These are phyloP conservation scores for Emydomyces testavorans DNA, from an alignment of 2,329 filamentous ascomycete species.

Conservation along the genomic window DNA sequence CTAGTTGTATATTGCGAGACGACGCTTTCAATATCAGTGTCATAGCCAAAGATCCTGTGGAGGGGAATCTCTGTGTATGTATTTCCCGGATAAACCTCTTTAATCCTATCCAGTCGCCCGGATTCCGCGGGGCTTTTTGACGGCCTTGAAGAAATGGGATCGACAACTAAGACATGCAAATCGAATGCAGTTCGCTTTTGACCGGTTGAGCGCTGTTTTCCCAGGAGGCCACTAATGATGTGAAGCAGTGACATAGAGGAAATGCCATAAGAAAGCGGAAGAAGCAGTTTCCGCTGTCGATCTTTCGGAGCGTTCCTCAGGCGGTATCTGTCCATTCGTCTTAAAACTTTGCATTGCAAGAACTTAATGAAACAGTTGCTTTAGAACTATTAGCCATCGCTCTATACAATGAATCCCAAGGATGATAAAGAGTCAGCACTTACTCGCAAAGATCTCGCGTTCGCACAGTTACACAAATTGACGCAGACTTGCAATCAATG, in stretches of 20 bases:
- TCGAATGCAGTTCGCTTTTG: slow-evolving; percentile 54
- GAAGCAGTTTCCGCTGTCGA: slow-evolving; percentile 48
- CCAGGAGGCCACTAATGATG: slow-evolving; percentile 58
- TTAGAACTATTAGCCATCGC: background rate
- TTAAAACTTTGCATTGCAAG: slow-evolving; percentile 65
- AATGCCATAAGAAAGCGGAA: slow-evolving; percentile 72
- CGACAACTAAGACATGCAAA: slow-evolving; percentile 39
- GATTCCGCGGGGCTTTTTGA: slow-evolving; percentile 18
- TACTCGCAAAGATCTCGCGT: slow-evolving; percentile 17
- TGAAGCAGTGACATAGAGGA: slow-evolving; percentile 70
- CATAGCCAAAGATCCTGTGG: slow-evolving; percentile 46
- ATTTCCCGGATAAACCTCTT: slow-evolving; percentile 53
- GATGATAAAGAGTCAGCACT: background rate
- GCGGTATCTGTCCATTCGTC: slow-evolving; percentile 59
- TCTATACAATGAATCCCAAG: background rate
- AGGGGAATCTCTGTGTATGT: slow-evolving; percentile 53
- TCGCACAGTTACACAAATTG: slow-evolving; percentile 9
- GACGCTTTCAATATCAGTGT: slow-evolving; percentile 26
- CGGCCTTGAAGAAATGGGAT: slow-evolving; percentile 26
- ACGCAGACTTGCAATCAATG: slow-evolving; percentile 18
- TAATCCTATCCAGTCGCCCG: slow-evolving; percentile 37
- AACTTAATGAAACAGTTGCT: slow-evolving; percentile 70
- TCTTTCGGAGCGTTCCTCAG: slow-evolving; percentile 30
- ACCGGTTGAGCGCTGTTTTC: slow-evolving; percentile 53
- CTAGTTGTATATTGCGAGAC: slow-evolving; percentile 25